Evolutionary conservation across 2,329 filamentous ascomycete species (phyloP).

Genomic region (Diatrype stigma): DNA sequence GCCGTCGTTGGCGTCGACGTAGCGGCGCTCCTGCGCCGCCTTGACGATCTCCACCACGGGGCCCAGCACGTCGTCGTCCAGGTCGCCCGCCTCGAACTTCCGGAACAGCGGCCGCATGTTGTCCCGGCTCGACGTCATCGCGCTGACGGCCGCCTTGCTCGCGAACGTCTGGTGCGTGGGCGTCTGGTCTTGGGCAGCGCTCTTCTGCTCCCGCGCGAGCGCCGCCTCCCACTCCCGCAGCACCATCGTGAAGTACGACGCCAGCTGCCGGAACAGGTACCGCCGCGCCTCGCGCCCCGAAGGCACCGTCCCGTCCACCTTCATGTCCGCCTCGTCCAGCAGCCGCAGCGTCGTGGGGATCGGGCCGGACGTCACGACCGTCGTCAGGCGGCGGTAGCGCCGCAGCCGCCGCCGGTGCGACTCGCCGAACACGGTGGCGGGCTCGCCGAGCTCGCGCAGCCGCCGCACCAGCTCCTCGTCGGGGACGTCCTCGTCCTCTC

Average conservation of each 20-base stretch:
- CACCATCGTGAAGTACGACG: constrained; percentile 96
- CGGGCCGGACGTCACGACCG: constrained; percentile 65
- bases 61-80: constrained; percentile 74
- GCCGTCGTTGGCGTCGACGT: constrained; percentile 94
- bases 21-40: constrained; percentile 82
- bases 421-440: constrained; percentile 77
- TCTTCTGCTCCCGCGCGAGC: constrained; percentile 58
- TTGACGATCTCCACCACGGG: constrained; percentile 89
- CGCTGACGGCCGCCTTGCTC: constrained; percentile 75
- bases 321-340: constrained; percentile 85
- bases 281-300: constrained; percentile 61
- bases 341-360: constrained; percentile 81
- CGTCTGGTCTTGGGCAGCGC: neutral
- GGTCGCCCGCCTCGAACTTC: constrained; percentile 75
- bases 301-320: constrained; percentile 60
- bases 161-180: constrained; percentile 55
- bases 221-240: constrained; percentile 80
- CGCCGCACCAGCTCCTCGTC: constrained; percentile 67
- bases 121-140: constrained; percentile 82
- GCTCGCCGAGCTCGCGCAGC: constrained; percentile 69
- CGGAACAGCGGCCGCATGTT: constrained; percentile 89
- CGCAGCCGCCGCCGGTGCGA: constrained; percentile 63
- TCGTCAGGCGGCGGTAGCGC: constrained; percentile 64
- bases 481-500: constrained; percentile 56
- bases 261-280: constrained; percentile 81